Conservation (phyloP, 805 yeast species). For the Hemisphaericaspora nanyangensis region DNA sequence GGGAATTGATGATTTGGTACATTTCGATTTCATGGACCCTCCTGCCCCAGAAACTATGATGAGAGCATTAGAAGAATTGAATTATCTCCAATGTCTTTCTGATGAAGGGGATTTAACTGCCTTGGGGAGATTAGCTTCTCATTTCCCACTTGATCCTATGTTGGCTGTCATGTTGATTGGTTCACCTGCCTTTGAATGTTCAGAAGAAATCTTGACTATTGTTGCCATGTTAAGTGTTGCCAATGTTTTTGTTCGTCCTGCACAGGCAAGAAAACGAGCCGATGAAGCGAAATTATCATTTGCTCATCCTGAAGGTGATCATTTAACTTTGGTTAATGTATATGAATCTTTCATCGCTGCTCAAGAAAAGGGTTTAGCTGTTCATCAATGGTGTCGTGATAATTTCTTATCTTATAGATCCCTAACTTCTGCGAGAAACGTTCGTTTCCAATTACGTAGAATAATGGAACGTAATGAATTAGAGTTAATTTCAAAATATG, state of each 20-base stretch:
- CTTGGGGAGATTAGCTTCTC: slow-evolving; percentile 84
- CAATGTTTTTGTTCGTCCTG: slow-evolving; percentile 90
- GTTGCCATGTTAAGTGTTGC: slow-evolving; percentile 93
- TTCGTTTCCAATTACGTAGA: slow-evolving; percentile 76
- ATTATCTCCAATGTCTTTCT: slow-evolving; percentile 82
- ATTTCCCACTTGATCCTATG: slow-evolving; percentile 95
- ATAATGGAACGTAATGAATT: slow-evolving; percentile 80
- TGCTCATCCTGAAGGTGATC: slow-evolving; percentile 95
- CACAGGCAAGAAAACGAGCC: slow-evolving; percentile 79
- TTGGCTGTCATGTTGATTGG: slow-evolving; percentile 89
- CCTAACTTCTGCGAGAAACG: slow-evolving; percentile 78
- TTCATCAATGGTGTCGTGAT: slow-evolving; percentile 86
- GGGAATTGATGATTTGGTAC: slow-evolving; percentile 94
- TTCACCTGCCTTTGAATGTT: slow-evolving; percentile 79
- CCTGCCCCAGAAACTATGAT: slow-evolving; percentile 99
- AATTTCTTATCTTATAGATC: slow-evolving; percentile 83
- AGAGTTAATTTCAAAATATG: slow-evolving; percentile 64
- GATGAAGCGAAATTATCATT: slow-evolving; percentile 85
- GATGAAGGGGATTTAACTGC: slow-evolving; percentile 91
- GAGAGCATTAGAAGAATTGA: slow-evolving; percentile 95
- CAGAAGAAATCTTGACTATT: slow-evolving; percentile 82
- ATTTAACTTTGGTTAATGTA: slow-evolving; percentile 83
- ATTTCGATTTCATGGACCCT: slow-evolving; percentile 98
- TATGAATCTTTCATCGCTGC: slow-evolving; percentile 78
- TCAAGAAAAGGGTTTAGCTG: slow-evolving; percentile 63